phyloP scores from a whole-genome alignment of 306 rosid species.

The Betula pendula region DNA sequence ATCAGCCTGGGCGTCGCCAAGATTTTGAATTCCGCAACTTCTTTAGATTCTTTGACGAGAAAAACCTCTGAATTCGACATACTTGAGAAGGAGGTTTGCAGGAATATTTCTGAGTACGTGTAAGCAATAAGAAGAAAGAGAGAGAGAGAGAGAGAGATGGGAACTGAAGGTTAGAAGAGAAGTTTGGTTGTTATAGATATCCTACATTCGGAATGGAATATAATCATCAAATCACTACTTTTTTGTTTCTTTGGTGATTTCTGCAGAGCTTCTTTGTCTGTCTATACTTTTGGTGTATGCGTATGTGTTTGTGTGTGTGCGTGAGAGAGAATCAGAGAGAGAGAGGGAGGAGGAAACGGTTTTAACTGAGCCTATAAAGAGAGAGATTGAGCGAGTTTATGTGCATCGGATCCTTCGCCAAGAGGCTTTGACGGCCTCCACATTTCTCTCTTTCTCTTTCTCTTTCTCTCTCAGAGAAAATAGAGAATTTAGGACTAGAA shows the following conservation, averaged over 20 bases:
- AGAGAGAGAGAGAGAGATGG: neutral
- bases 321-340: constrained; percentile 11
- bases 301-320: no score
- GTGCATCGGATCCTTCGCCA: constrained; percentile 58
- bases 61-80: constrained; percentile 34
- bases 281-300: constrained; percentile 38
- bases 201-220: constrained; percentile 20
- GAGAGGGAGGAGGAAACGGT: constrained; percentile 17
- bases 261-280: constrained; percentile 16
- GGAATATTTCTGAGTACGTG: constrained; percentile 16
- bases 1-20: constrained; percentile 7
- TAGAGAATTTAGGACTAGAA: constrained; percentile 10
- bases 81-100: neutral
- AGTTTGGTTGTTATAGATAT: constrained; percentile 25
- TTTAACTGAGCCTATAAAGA: neutral
- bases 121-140: neutral
- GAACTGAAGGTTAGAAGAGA: constrained; percentile 1
- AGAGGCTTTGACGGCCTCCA: constrained; percentile 14
- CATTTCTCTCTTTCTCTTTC: neutral
- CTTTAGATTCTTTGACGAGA: constrained; percentile 21
- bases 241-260: constrained; percentile 10
- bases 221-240: constrained; percentile 23
- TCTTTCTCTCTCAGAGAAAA: no score
- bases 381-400: constrained; percentile 7
- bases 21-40: constrained; percentile 2